Evolutionary conservation across 495 filamentous ascomycete species (phyloP).

Genomic region (Thozetella sp.): DNA sequence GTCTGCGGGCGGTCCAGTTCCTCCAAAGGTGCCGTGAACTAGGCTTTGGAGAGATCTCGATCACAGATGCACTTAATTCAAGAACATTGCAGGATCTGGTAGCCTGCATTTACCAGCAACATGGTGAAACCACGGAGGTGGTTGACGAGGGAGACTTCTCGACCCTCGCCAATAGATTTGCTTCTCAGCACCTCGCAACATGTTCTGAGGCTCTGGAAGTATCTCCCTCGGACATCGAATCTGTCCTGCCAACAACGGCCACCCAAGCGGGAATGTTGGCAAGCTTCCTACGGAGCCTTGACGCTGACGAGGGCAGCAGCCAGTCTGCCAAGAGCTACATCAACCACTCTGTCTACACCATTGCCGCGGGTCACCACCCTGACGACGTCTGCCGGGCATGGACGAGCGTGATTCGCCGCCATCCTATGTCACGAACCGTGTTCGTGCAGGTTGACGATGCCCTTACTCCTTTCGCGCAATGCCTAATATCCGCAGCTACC

Average conservation of each 20-base stretch:
- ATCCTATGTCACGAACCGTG: background rate
- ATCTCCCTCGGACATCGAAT: background rate
- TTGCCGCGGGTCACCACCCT: background rate
- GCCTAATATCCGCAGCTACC: background rate
- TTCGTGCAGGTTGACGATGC: background rate
- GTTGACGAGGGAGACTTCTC: background rate
- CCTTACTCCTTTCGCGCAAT: background rate
- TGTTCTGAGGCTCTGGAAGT: background rate
- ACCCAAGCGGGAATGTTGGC: background rate
- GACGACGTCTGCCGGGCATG: background rate
- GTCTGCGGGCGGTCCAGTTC: background rate
- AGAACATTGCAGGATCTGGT: background rate
- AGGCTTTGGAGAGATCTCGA: background rate
- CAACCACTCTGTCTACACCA: background rate
- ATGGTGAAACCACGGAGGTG: background rate
- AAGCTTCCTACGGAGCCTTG: background rate
- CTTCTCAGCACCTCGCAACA: background rate
- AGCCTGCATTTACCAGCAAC: background rate
- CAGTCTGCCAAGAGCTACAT: background rate
- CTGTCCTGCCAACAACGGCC: background rate
- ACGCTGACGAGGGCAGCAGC: background rate
- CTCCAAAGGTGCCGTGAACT: background rate
- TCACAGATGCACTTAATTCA: background rate
- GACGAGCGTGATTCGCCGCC: background rate
- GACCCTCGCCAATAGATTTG: background rate